Base-by-base conservation (phyloP, 1,284 basidiomycete genomes). In the Porodaedalea pini region DNA sequence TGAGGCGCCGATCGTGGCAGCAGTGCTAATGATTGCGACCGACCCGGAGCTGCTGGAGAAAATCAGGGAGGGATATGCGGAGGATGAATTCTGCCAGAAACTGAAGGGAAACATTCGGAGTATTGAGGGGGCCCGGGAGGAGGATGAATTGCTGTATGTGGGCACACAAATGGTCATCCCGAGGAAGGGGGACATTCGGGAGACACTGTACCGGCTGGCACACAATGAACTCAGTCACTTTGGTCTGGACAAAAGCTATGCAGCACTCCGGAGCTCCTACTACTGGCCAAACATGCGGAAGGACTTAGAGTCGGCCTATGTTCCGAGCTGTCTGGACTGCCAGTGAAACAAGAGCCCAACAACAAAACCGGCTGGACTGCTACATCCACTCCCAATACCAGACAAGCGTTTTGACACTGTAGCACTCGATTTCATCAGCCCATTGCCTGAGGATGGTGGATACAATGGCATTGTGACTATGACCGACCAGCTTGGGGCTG, bases 381-480 rank as follows among this genome's bases (percentile, higher is more conserved):
- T 70, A 3, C 67, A 70, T 41, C 64, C 64, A 1, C 62, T 68
- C 0, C 63, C 67, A 0, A 56, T 71, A 2, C 68, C 68, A 1
- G 54, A 59, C 1, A 32, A 44, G 0, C 65, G 66, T 13, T 53
- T 52, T 10, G 36, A 60, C 10, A 54, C 44, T n/a, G 62, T 72
- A 0, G 62, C 62, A 0, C 66, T 73, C 13, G 71, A 74, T 49
- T 71, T 73, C 48, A 66, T 73, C 10, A 68, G 71, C 2, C 70
- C 68, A 0, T 60, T 74, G 1, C 65, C 63, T 0, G 34, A 52
- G 13, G 63, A 64, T 39, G 27, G 49, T 0, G 62, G 61, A 15
- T 57, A 43, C 43, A 57, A 67, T 57, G 43, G 25, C 10, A 36
- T 63, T 7, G 19, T 40, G 5, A 61, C 60, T 0, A 60, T 63